Evolutionary conservation across 2,329 filamentous ascomycete species (phyloP), one percentile per base, ranked within the genome.

Genomic region (Ascocoryne sarcoides): DNA sequence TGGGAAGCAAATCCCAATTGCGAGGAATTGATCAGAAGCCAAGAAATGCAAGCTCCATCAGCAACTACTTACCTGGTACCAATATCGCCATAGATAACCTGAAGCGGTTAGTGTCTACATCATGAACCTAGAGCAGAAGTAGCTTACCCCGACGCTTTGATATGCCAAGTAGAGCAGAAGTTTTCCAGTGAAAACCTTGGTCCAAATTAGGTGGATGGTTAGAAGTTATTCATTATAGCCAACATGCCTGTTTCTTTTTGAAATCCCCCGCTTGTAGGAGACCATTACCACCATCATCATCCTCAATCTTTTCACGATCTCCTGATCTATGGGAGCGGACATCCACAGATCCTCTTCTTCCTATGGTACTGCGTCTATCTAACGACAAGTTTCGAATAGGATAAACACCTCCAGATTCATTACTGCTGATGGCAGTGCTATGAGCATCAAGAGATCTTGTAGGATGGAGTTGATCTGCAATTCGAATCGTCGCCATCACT

Each of bases 71-170:
- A 46, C 44, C 40, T 43, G 8, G 69, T 72, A 43, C 78, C 79
- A 51, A 82, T 80, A 47, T 83, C 79, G 20, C 79, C 79, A 45
- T 83, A 82, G 39, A 82, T 81, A 32, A 80, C 43, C 43, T 46
- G 12, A 15, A 9, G 16, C 20, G 3, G 16, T 42, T 31, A 42
- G 36, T 7, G 17, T 4, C 4, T 18, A n/a, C 14, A 20, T 17
- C 14, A 3, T 2, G 5, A 12, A 5, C 28, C 3, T 1, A 8
- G 10, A 10, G 20, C 10, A 12, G 19, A 12, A 3, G 17, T 4
- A 3, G 26, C 39, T 37, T 42, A 46, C 75, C 34, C 78, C 78
- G 17, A 70, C 71, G 3, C 71, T 75, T 59, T 82, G 76, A 54
- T 79, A 82, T 12, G 75, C 71, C 32, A 79, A 67, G 68, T 71